A percentile compares a stretch with the other conserved stretches of the same genome.
phyloP scores from a whole-genome alignment of 495 filamentous ascomycete species.

The Choiromyces venosus region DNA sequence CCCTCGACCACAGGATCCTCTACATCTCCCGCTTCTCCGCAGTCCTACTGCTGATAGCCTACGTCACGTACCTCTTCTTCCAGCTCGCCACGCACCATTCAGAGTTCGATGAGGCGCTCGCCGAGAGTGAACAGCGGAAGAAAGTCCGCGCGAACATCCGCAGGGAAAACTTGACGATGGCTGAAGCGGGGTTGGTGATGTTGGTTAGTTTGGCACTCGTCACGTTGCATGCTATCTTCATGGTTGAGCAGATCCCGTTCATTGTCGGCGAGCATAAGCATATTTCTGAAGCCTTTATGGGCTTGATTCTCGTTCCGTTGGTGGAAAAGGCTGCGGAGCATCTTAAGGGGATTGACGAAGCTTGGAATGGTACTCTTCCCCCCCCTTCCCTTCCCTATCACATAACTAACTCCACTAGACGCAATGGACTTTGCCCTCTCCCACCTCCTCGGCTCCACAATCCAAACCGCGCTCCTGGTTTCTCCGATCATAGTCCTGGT shows the following conservation, averaged over 20 bases:
- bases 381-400: neutral
- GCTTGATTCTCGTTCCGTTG: conserved; percentile 70
- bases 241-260: conserved; percentile 79
- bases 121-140: conserved; percentile 65
- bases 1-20: conserved; percentile 51
- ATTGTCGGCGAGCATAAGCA: conserved; percentile 59
- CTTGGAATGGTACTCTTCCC: conserved; percentile 63
- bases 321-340: conserved; percentile 93
- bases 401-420: conserved; percentile 21
- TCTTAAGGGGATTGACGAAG: conserved; percentile 83
- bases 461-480: conserved; percentile 88
- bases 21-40: conserved; percentile 70
- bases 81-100: conserved; percentile 77
- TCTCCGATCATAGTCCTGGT: conserved; percentile 77
- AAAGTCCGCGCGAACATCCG: conserved; percentile 56
- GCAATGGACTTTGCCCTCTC: conserved; percentile 84
- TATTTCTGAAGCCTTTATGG: conserved; percentile 74
- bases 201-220: conserved; percentile 65
- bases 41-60: conserved; percentile 73
- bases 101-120: conserved; percentile 63
- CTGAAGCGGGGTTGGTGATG: conserved; percentile 67
- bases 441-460: conserved; percentile 78
- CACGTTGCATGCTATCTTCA: conserved; percentile 69
- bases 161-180: conserved; percentile 69
- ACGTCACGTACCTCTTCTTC: conserved; percentile 63